Conservation (phyloP, 306 rosid species). For the Senna tora region DNA sequence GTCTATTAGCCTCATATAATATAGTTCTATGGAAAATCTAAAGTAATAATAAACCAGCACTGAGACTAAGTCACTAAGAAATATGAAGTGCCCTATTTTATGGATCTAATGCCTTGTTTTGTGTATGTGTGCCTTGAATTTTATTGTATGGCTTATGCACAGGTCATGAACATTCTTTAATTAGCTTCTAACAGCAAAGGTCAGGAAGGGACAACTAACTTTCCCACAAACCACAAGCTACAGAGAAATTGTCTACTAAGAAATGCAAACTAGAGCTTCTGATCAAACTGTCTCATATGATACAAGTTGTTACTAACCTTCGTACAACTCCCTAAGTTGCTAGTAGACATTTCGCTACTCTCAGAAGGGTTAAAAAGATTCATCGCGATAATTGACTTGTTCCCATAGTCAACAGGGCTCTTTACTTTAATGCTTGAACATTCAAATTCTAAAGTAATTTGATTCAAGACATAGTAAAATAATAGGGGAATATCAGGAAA, state of each 20-base stretch:
- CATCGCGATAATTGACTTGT: background rate
- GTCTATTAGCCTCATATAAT: too few relatives aligned
- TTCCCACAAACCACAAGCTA: background rate
- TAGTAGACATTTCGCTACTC: background rate
- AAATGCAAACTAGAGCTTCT: background rate
- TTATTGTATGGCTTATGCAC: too few relatives aligned
- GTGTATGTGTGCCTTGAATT: too few relatives aligned
- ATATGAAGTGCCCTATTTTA: too few relatives aligned
- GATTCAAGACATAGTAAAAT: background rate
- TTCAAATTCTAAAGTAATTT: slow-evolving; percentile 28
- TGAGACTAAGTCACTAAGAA: too few relatives aligned
- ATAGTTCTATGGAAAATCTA: too few relatives aligned
- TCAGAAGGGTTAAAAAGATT: background rate
- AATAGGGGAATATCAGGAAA: slow-evolving; percentile 16
- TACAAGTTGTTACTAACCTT: background rate
- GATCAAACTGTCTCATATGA: background rate
- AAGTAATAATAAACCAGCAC: too few relatives aligned
- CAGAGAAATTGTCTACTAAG: background rate
- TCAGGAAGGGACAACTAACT: slow-evolving; percentile 2
- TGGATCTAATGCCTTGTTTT: too few relatives aligned
- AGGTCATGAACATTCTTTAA: too few relatives aligned
- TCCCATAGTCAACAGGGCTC: background rate
- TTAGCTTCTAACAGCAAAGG: too few relatives aligned
- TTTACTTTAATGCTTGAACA: background rate
- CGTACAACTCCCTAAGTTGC: background rate